Evolutionary conservation across 352 stramenopile genomes (phyloP), one percentile per base, ranked within the genome.

Genomic region (Pythium vanterpoolii): DNA sequence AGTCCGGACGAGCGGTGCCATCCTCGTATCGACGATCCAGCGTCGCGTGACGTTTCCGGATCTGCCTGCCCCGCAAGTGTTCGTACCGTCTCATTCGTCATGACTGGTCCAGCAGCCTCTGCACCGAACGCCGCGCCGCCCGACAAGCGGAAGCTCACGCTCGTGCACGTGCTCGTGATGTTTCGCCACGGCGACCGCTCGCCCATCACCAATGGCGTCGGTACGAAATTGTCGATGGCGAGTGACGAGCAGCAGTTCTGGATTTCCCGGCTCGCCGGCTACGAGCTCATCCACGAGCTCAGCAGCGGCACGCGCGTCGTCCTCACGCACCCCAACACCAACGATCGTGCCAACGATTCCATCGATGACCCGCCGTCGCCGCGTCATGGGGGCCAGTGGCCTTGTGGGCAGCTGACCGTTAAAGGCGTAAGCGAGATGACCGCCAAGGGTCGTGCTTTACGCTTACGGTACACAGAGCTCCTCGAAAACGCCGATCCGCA

Each of bases 141-240:
- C 24, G 58, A 31, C 38, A 40, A 30, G 52, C 27, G 33, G 58
- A 58, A 72, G 6, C 57, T 87, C 27, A 48, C 68, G 61, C 68
- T 91, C 31, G 51, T 73, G 43, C 83, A 93, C 36, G 77, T 93
- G 62, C 40, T 83, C n/a, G 73, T 82, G 53, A 63, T 90, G 58
- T 91, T 91, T 52, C 83, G 83, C 13, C 83, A 93, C 60, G 83
- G 83, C 39, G 83, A 93, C 52, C 76, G 83, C 16, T 89, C 83
- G n/a, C 83, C 83, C 4, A 85, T 93, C 69, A 83, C 77, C 39
- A 76, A 75, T 33, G 66, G 58, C 14, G 64, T 90, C 8, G 77
- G 74, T 58, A 8, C 55, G 13, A 73, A 75, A 7, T 46, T 92
- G 50, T 7, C 27, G 19, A 85, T 92, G 68, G 62, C 63, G 21